A percentile compares a stretch with the other conserved stretches of the same genome.
phyloP scores from a whole-genome alignment of 2,329 filamentous ascomycete genomes.

The Magnaporthiopsis rhizophila region DNA sequence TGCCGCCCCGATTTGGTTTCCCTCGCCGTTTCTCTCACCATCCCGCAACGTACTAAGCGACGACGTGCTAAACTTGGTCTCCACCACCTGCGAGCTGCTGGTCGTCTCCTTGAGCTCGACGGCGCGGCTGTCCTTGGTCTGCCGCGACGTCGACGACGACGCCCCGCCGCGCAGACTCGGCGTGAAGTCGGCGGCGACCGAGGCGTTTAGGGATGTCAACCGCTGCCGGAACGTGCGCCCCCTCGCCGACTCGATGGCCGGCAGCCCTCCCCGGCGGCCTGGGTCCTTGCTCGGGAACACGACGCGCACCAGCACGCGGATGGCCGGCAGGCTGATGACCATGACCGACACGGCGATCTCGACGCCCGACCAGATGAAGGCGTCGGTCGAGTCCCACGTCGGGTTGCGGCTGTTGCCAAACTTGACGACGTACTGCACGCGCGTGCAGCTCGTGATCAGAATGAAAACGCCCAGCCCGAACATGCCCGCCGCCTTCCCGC shows the following conservation, averaged over 20 bases:
- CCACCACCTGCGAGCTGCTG: neutral
- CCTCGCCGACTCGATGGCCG: slow-evolving; percentile 4
- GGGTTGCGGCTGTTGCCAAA: slow-evolving; percentile 25
- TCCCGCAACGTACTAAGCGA: neutral
- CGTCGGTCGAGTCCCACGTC: slow-evolving; percentile 32
- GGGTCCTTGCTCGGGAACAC: neutral
- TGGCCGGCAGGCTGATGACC: slow-evolving; percentile 31
- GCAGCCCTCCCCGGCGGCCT: no score
- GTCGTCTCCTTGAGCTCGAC: neutral
- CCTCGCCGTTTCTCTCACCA: neutral
- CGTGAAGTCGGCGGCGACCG: neutral
- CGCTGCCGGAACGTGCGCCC: neutral
- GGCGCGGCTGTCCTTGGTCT: neutral
- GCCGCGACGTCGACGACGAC: neutral
- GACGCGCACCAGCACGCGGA: slow-evolving; percentile 22
- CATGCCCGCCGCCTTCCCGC: slow-evolving; percentile 24
- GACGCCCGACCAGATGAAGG: slow-evolving; percentile 34
- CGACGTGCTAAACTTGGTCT: neutral
- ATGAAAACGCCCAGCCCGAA: slow-evolving; percentile 30
- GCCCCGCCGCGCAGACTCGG: neutral
- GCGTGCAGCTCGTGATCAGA: slow-evolving; percentile 25
- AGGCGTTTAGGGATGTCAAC: neutral
- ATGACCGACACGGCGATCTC: slow-evolving; percentile 34
- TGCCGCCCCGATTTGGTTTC: neutral
- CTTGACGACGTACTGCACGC: slow-evolving; percentile 25